Evolutionary conservation across 108 stramenopile species (phyloP).

Genomic region (Skeletonema costatum): DNA sequence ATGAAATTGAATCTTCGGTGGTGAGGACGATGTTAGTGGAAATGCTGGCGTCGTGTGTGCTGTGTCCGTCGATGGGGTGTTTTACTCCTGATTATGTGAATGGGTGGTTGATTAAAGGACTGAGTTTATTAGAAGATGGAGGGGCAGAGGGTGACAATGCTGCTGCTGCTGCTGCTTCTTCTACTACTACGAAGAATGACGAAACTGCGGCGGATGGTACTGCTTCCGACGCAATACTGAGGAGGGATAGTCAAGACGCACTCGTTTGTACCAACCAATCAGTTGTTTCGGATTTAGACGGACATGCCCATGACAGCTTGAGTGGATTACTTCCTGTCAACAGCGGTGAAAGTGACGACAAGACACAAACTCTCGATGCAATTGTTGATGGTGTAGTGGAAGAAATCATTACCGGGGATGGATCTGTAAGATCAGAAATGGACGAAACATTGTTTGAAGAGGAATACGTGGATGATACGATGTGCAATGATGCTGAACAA

Average conservation of each 20-base stretch:
- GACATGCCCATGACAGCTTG: background rate
- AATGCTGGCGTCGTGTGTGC: slow-evolving; percentile 63
- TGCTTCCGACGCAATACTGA: background rate
- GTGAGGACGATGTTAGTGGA: slow-evolving; percentile 67
- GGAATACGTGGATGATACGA: slow-evolving; percentile 7
- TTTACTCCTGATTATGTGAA: slow-evolving; percentile 78
- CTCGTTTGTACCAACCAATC: background rate
- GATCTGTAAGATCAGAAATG: slow-evolving; percentile 32
- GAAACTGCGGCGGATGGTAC: background rate
- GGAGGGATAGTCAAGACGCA: background rate
- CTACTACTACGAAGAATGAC: background rate
- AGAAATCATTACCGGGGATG: slow-evolving; percentile 35
- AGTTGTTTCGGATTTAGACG: background rate
- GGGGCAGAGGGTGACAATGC: slow-evolving; percentile 1
- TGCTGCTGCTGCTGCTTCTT: background rate
- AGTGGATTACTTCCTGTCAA: background rate
- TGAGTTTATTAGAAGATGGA: slow-evolving; percentile 23
- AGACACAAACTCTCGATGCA: background rate
- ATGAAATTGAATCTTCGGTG: slow-evolving; percentile 67
- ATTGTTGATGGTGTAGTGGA: slow-evolving; percentile 19
- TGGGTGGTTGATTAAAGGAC: slow-evolving; percentile 51
- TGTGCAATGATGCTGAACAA: slow-evolving; percentile 38
- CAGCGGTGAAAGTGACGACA: background rate
- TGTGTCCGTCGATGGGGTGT: slow-evolving; percentile 73
- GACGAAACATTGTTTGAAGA: slow-evolving; percentile 30